Percentiles rank a stretch among this genome's conserved stretches.
Conservation (phyloP, 129 eudicot genomes). For the Pseudognaphalium luteoalbum region DNA sequence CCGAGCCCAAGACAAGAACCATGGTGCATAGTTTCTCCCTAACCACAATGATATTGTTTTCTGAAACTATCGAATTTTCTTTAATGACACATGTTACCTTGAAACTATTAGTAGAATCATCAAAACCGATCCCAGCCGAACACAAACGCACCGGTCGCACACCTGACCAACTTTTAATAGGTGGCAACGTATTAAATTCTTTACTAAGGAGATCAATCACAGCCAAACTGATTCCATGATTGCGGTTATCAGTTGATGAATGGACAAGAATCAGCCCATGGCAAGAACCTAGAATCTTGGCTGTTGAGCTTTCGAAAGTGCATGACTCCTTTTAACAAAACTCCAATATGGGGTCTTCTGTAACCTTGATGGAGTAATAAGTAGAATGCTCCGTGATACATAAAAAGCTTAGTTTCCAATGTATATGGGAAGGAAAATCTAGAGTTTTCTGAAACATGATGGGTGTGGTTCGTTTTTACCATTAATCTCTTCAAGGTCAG, state of each 20-base stretch:
- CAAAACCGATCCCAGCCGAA: conserved; percentile 19
- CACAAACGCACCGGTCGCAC: not conserved
- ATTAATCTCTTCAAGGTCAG: conserved; percentile 3
- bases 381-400: not conserved
- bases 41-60: not conserved
- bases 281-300: conserved; percentile 10
- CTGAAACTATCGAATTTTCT: not conserved
- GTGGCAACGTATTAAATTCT: conserved; percentile 8
- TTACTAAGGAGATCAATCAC: conserved; percentile 10
- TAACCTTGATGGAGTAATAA: not conserved
- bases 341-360: not conserved
- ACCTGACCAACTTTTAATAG: not conserved
- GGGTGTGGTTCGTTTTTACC: not conserved
- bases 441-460: not conserved
- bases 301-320: no score
- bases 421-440: no score
- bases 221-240: not conserved
- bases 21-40: not conserved
- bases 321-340: not conserved
- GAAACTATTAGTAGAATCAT: conserved; percentile 14
- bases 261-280: not conserved
- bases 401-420: not conserved
- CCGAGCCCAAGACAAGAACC: conserved; percentile 25
- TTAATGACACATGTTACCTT: not conserved
- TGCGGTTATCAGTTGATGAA: not conserved